Evolutionary conservation across 2,329 filamentous ascomycete species (phyloP).

Genomic region (Coniochaeta hoffmannii): DNA sequence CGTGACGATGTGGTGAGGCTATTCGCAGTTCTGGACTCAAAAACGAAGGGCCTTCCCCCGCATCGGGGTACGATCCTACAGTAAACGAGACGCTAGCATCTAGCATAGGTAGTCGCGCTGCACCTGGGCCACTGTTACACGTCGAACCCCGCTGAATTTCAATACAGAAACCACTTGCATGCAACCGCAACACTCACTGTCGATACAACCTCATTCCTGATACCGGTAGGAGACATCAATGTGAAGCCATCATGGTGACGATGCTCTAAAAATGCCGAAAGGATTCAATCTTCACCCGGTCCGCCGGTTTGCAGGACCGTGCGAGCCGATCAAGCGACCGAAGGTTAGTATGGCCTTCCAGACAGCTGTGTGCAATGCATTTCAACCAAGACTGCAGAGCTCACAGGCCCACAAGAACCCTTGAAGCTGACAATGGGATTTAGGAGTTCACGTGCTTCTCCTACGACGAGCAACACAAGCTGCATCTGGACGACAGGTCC

Average conservation of each 20-base stretch:
- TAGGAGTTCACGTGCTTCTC: constrained; percentile 92
- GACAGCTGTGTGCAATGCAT: neutral
- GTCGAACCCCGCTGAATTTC: no score
- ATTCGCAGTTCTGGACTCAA: no score
- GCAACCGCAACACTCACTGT: neutral
- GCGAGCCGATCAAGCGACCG: constrained; percentile 66
- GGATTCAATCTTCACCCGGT: constrained; percentile 63
- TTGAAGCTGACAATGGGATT: neutral
- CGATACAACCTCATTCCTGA: neutral
- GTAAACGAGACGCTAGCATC: no score
- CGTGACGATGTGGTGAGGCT: no score
- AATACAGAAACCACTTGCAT: no score
- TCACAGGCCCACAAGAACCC: neutral
- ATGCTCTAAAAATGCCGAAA: neutral
- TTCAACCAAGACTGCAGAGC: neutral
- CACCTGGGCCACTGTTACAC: no score
- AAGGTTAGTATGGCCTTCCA: no score
- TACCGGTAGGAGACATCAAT: neutral
- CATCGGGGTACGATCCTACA: no score
- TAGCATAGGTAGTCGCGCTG: neutral
- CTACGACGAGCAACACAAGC: constrained; percentile 76
- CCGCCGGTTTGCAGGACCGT: constrained; percentile 57
- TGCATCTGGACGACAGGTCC: constrained; percentile 69
- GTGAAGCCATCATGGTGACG: neutral
- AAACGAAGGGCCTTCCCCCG: no score